Evolutionary conservation across 2,329 filamentous ascomycete species (phyloP).

Genomic region (Pseudogymnoascus sp.): DNA sequence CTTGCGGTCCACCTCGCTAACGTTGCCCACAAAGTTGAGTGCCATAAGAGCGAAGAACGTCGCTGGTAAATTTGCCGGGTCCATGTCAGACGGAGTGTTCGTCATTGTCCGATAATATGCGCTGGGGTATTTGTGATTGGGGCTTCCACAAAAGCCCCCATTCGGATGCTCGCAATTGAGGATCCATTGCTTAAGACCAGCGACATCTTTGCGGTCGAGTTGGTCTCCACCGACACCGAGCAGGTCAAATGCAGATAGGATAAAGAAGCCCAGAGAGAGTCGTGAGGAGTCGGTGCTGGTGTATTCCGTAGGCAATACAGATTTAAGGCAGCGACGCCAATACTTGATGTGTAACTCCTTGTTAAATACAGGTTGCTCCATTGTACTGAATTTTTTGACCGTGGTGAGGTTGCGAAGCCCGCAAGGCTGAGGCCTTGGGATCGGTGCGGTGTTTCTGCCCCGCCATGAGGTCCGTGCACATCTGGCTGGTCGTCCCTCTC

Average conservation of each 20-base stretch:
- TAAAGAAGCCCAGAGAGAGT: slow-evolving; percentile 84
- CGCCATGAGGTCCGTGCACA: not conserved
- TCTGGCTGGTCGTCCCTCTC: not conserved
- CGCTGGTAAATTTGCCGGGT: slow-evolving; percentile 75
- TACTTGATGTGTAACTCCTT: slow-evolving; percentile 72
- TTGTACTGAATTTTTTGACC: slow-evolving; percentile 12
- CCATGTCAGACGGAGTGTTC: slow-evolving; percentile 49
- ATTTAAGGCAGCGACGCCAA: slow-evolving; percentile 82
- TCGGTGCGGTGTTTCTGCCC: slow-evolving; percentile 1
- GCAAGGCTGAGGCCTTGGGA: slow-evolving; percentile 4
- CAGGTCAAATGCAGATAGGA: slow-evolving; percentile 74
- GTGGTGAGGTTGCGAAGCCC: not conserved
- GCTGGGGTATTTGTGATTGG: slow-evolving; percentile 48
- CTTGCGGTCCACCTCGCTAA: slow-evolving; percentile 57
- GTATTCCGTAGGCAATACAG: slow-evolving; percentile 72
- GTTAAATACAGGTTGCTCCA: slow-evolving; percentile 38
- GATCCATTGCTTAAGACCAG: slow-evolving; percentile 63
- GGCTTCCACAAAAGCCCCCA: slow-evolving; percentile 84
- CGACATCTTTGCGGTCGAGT: slow-evolving; percentile 40
- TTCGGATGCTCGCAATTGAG: slow-evolving; percentile 72
- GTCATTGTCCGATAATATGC: slow-evolving; percentile 28
- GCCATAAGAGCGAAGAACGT: slow-evolving; percentile 82
- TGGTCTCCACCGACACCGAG: slow-evolving; percentile 54
- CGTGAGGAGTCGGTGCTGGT: slow-evolving; percentile 85
- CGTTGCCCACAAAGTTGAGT: slow-evolving; percentile 52